These are phyloP conservation scores for Petunia secreta DNA, from an alignment of 257 asterid genomes.

Conservation along the genomic window DNA sequence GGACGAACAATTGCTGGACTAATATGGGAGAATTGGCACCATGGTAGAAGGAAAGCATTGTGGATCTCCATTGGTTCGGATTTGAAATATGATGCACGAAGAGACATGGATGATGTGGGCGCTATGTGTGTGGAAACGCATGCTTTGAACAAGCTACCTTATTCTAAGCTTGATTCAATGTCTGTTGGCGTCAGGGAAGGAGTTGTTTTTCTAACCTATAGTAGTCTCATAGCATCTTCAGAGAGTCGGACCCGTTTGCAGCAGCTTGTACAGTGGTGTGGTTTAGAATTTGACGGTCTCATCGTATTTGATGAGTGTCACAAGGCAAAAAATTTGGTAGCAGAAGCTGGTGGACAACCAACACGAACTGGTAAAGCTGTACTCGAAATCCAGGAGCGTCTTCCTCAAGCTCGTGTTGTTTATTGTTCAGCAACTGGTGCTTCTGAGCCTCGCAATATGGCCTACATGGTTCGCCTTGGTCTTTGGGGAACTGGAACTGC, in stretches of 20 bases:
- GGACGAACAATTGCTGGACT: constrained; percentile 98
- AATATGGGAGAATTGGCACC: constrained; percentile 98
- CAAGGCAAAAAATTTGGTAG: constrained; percentile 97
- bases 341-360: constrained; percentile 96
- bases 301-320: constrained; percentile 98
- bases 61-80: constrained; percentile 99
- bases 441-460: constrained; percentile 96
- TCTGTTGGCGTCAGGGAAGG: constrained; percentile 86
- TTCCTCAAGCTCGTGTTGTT: constrained; percentile 73
- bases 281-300: constrained; percentile 78
- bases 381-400: constrained; percentile 89
- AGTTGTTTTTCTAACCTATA: constrained; percentile 92
- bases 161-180: constrained; percentile 94
- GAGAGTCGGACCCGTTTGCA: constrained; percentile 94
- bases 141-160: constrained; percentile 97
- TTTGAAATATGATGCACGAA: constrained; percentile 89
- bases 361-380: constrained; percentile 99
- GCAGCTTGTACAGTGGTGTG: constrained; percentile 98
- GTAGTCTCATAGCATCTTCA: constrained; percentile 98
- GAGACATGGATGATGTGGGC: constrained; percentile 96
- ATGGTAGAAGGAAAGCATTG: constrained; percentile 82
- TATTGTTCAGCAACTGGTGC: constrained; percentile 99
- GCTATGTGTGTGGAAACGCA: constrained; percentile 84
- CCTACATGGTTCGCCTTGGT: constrained; percentile 97
- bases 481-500: constrained; percentile 98